Conservation (phyloP, 768 basidiomycete species). For the Multifurca ochricompacta region DNA sequence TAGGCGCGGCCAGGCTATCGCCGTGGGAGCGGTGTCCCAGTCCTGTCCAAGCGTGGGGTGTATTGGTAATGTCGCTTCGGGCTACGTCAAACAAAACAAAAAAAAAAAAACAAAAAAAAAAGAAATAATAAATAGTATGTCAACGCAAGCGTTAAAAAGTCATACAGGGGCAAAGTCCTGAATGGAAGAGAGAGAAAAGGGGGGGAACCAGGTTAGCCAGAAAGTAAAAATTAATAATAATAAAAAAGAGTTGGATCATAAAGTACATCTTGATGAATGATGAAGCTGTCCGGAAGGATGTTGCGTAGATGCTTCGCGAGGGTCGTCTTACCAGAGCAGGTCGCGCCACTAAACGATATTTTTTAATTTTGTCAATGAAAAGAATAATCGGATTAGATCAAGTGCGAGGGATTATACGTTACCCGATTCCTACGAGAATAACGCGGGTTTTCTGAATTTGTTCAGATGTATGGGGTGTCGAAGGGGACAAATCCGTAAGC, state of each 20-base stretch:
- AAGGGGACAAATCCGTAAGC: too few relatives aligned
- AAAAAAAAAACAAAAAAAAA: constrained; percentile 4
- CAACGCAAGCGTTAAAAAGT: not conserved
- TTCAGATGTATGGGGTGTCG: too few relatives aligned
- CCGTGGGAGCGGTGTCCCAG: constrained; percentile 87
- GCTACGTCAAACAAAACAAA: constrained; percentile 37
- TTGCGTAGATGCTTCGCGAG: constrained; percentile 79
- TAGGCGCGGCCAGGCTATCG: constrained; percentile 79
- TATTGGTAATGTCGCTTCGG: constrained; percentile 63
- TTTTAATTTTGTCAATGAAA: too few relatives aligned
- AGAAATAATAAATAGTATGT: too few relatives aligned
- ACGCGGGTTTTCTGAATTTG: constrained; percentile 34
- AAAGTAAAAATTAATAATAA: too few relatives aligned
- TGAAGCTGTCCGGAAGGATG: constrained; percentile 70
- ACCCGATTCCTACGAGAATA: constrained; percentile 35
- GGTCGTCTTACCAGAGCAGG: constrained; percentile 93
- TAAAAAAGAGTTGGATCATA: not conserved
- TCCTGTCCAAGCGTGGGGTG: constrained; percentile 84
- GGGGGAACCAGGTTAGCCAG: constrained; percentile 1
- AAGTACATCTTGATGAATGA: constrained; percentile 85
- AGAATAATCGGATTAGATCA: not conserved
- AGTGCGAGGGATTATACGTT: too few relatives aligned
- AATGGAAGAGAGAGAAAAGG: not conserved
- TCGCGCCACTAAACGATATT: constrained; percentile 87
- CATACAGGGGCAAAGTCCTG: constrained; percentile 89